These are phyloP conservation scores for Blastomyces gilchristii DNA, from an alignment of 2,329 filamentous ascomycete genomes.

Conservation along the genomic window DNA sequence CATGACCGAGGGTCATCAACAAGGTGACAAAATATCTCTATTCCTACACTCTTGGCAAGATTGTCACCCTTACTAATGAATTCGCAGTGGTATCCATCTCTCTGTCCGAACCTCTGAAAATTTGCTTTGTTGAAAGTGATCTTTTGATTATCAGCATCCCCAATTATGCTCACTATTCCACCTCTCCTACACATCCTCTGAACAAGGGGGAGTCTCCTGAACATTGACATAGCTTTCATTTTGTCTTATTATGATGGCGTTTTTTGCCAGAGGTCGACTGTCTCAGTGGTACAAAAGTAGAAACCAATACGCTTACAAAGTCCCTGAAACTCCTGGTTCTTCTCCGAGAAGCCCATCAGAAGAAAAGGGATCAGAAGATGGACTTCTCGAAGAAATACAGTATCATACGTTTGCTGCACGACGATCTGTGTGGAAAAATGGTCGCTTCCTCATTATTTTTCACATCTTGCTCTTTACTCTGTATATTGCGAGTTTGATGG, in stretches of 20 bases:
- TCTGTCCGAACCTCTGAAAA: too few species aligned
- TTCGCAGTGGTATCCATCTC: not conserved
- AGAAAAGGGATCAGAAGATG: slow-evolving; percentile 2
- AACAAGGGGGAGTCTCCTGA: not conserved
- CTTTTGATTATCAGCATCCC: not conserved
- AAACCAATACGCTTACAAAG: not conserved
- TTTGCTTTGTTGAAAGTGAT: not conserved
- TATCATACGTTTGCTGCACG: not conserved
- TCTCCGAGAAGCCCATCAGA: not conserved
- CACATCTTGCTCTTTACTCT: not conserved
- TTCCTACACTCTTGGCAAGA: not conserved
- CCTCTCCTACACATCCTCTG: not conserved
- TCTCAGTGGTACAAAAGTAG: not conserved
- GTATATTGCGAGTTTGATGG: not conserved
- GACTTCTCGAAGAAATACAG: not conserved
- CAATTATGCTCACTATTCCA: not conserved
- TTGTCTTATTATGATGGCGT: not conserved
- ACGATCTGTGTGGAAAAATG: not conserved
- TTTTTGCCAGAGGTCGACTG: not conserved
- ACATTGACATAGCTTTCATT: not conserved
- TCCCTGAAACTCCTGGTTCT: not conserved
- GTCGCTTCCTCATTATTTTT: not conserved
- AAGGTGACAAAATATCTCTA: not conserved
- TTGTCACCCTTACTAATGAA: not conserved
- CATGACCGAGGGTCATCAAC: not conserved